Evolutionary conservation across 139 green algal genomes (phyloP).

Genomic region (Chlamydomonas eustigma): DNA sequence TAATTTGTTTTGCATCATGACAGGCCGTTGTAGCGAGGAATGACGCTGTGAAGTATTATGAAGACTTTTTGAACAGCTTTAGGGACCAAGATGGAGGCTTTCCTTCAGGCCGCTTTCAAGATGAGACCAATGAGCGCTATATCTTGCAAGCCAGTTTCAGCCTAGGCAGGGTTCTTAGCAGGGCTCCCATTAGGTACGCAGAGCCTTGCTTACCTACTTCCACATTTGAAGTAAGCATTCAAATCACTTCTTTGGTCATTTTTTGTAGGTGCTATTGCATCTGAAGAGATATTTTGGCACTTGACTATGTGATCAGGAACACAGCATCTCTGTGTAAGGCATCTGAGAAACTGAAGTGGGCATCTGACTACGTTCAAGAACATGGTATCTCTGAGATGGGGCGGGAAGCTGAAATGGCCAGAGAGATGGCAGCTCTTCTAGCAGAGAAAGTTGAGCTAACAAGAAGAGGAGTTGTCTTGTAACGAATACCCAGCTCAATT

Average conservation of each 20-base stretch:
- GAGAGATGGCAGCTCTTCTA: conserved; percentile 3
- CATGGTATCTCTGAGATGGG: background rate
- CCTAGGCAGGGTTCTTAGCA: conserved; percentile 35
- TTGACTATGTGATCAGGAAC: no score
- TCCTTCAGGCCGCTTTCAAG: conserved; percentile 21
- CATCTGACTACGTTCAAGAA: conserved; percentile 5
- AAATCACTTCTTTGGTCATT: no score
- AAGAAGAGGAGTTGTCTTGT: no score
- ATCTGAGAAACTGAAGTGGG: background rate
- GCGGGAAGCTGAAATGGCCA: background rate
- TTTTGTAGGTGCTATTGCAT: no score
- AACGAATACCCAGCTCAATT: no score
- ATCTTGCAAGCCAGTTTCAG: conserved; percentile 46
- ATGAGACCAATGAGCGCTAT: conserved; percentile 38
- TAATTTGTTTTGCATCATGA: no score
- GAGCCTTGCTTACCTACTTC: no score
- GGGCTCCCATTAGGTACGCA: background rate
- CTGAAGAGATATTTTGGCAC: no score
- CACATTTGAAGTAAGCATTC: no score
- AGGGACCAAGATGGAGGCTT: background rate
- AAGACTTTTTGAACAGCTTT: conserved; percentile 42
- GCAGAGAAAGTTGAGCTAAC: conserved; percentile 5
- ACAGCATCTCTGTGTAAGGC: background rate
- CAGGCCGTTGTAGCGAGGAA: conserved; percentile 16
- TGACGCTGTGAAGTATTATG: conserved; percentile 32